phyloP scores from a whole-genome alignment of 305 asterid genomes.

The Ajuga reptans region DNA sequence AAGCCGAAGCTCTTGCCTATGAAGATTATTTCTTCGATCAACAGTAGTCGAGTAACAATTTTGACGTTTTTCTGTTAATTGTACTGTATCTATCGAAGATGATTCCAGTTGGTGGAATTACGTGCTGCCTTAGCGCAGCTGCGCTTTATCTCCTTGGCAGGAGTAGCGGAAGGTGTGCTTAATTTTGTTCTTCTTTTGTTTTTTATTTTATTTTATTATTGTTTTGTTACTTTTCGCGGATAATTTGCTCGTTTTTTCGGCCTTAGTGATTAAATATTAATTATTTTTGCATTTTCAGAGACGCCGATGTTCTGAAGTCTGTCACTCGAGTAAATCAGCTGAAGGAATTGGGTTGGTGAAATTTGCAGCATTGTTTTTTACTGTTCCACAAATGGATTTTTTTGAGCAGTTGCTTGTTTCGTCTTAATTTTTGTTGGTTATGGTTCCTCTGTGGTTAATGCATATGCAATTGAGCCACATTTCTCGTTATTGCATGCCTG shows the following conservation, averaged over 20 bases:
- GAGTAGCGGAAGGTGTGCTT: constrained; percentile 77
- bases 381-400: neutral
- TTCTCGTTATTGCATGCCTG: neutral
- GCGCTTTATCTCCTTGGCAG: constrained; percentile 96
- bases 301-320: constrained; percentile 73
- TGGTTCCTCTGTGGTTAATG: neutral
- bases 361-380: neutral
- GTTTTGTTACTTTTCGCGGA: neutral
- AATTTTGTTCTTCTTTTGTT: neutral
- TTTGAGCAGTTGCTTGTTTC: neutral
- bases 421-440: neutral
- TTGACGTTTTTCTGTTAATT: neutral
- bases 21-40: constrained; percentile 6
- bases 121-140: constrained; percentile 89
- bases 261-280: neutral
- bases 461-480: neutral
- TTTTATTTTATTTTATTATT: neutral
- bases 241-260: neutral
- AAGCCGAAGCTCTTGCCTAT: neutral
- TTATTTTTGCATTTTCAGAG: constrained; percentile 36
- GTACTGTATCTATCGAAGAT: constrained; percentile 28
- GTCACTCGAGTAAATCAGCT: constrained; percentile 84
- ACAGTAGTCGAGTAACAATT: neutral
- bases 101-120: constrained; percentile 84
- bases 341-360: constrained; percentile 73